These are phyloP conservation scores for Backusella circina DNA, from an alignment of 192 early-diverging fungal genomes.

Conservation along the genomic window DNA sequence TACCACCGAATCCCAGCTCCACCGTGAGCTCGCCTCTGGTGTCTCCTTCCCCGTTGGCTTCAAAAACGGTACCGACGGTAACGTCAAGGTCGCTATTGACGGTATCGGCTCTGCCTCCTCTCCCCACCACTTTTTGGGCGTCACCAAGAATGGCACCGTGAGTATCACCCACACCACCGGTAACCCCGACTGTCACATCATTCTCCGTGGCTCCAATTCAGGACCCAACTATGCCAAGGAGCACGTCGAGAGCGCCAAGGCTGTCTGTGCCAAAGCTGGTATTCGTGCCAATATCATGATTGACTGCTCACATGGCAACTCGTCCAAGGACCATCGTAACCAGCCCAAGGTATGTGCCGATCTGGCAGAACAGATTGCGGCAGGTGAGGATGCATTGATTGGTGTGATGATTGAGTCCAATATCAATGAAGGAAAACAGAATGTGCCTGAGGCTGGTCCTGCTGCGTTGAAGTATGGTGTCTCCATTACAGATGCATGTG, in stretches of 20 bases:
- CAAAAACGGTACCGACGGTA: conserved; percentile 98
- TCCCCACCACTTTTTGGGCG: conserved; percentile 90
- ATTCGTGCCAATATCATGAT: conserved; percentile 81
- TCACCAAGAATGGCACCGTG: conserved; percentile 91
- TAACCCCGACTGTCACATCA: conserved; percentile 84
- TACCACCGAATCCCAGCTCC: conserved; percentile 94
- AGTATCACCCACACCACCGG: conserved; percentile 86
- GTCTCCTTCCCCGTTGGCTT: conserved; percentile 97
- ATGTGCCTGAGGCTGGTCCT: conserved; percentile 66
- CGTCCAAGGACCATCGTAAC: conserved; percentile 82
- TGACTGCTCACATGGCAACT: conserved; percentile 95
- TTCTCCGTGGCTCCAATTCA: conserved; percentile 82
- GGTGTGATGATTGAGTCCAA: conserved; percentile 97
- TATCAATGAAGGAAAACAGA: conserved; percentile 84
- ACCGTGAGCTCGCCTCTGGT: conserved; percentile 92
- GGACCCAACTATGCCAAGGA: conserved; percentile 86
- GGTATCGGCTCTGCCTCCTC: conserved; percentile 68
- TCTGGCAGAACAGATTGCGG: conserved; percentile 71
- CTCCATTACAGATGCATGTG: conserved; percentile 92
- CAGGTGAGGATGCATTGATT: conserved; percentile 59
- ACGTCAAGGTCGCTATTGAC: conserved; percentile 67
- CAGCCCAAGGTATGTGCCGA: conserved; percentile 73
- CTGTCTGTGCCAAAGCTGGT: conserved; percentile 59
- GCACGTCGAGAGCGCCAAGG: conserved; percentile 54
- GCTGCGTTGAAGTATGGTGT: conserved; percentile 80